phyloP scores from a whole-genome alignment of 768 basidiomycete species.

The Lactarius akahatsu region DNA sequence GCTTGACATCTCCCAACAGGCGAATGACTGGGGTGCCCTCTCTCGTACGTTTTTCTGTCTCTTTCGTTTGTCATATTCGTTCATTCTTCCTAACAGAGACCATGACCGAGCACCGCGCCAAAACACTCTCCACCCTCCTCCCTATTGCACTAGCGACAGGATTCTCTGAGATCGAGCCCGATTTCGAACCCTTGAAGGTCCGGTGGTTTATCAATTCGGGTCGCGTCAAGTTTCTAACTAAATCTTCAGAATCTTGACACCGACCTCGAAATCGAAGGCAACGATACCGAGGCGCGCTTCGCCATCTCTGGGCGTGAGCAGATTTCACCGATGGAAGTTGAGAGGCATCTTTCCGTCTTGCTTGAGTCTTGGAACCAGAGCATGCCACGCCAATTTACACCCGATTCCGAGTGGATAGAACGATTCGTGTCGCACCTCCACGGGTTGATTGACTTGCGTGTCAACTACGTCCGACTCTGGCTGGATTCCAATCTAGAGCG shows the following conservation, averaged over 20 bases:
- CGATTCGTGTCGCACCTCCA: slow-evolving; percentile 42
- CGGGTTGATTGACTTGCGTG: slow-evolving; percentile 42
- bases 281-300: slow-evolving; percentile 42
- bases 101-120: slow-evolving; percentile 47
- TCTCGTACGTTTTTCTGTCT: slow-evolving; percentile 46
- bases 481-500: slow-evolving; percentile 47
- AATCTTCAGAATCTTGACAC: slow-evolving; percentile 51
- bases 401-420: slow-evolving; percentile 46
- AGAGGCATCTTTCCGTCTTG: slow-evolving; percentile 32
- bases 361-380: slow-evolving; percentile 37
- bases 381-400: slow-evolving; percentile 36
- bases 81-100: slow-evolving; percentile 40
- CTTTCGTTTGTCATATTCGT: background rate
- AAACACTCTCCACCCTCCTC: slow-evolving; percentile 40
- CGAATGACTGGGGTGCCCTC: slow-evolving; percentile 64
- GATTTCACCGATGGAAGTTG: slow-evolving; percentile 31
- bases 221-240: background rate
- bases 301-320: slow-evolving; percentile 33
- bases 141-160: slow-evolving; percentile 51
- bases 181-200: slow-evolving; percentile 53
- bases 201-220: background rate
- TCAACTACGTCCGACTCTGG: slow-evolving; percentile 53
- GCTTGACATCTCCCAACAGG: slow-evolving; percentile 35
- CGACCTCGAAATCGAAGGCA: slow-evolving; percentile 40
- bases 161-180: slow-evolving; percentile 45